These are phyloP conservation scores for Clitoria ternatea DNA, from an alignment of 306 rosid genomes.

Conservation along the genomic window DNA sequence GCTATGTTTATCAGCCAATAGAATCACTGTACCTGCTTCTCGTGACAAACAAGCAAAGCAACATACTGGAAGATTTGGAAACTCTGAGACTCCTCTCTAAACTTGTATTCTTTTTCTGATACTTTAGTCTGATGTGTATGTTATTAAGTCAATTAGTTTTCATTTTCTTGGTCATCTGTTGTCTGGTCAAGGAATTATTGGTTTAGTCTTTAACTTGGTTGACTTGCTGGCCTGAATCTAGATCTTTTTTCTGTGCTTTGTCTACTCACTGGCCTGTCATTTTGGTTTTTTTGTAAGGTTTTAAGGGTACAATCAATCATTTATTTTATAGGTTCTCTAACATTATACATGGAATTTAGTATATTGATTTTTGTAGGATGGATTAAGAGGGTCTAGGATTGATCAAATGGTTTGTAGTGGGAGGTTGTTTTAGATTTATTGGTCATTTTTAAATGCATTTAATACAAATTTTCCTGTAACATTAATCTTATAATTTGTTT, in stretches of 20 bases:
- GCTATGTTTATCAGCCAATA: slow-evolving; percentile 96
- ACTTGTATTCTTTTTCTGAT: slow-evolving; percentile 72
- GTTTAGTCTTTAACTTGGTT: slow-evolving; percentile 14
- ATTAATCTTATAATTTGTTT: not conserved
- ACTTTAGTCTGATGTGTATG: slow-evolving; percentile 6
- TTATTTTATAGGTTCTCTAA: not conserved
- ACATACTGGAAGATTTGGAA: slow-evolving; percentile 92
- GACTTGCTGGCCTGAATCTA: slow-evolving; percentile 1
- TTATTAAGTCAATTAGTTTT: not conserved
- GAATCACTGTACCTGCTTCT: slow-evolving; percentile 89
- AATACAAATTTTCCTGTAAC: not conserved
- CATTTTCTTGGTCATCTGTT: slow-evolving; percentile 11
- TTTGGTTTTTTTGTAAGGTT: not conserved
- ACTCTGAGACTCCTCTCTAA: slow-evolving; percentile 90
- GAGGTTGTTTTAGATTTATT: slow-evolving; percentile 1
- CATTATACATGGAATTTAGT: not conserved
- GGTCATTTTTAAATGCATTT: not conserved
- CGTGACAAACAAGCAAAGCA: slow-evolving; percentile 95
- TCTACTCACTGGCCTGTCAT: not conserved
- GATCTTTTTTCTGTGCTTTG: not conserved
- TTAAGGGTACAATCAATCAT: not conserved
- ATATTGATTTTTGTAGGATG: not conserved
- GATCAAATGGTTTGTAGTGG: slow-evolving; percentile 3
- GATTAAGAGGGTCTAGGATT: not conserved
- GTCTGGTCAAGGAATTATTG: not conserved